Percentiles rank a stretch among this genome's conserved stretches.
These are phyloP conservation scores for Clarireedia hainanense DNA, from an alignment of 2,329 filamentous ascomycete species.

Conservation along the genomic window DNA sequence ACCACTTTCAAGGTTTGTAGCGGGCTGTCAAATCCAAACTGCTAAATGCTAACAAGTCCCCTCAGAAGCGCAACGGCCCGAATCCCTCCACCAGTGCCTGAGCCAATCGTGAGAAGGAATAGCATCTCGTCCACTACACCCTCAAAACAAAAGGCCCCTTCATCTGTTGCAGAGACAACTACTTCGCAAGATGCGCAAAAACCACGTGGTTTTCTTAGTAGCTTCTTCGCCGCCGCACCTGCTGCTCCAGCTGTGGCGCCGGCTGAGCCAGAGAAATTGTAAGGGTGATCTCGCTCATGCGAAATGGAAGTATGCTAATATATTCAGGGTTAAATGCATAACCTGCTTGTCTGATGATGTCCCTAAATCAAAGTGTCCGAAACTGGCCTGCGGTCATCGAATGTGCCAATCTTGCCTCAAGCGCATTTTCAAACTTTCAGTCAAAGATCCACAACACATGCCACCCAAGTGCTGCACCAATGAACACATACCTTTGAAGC, in stretches of 20 bases:
- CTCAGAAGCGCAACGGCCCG: slow-evolving; percentile 9
- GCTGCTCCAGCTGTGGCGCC: background rate
- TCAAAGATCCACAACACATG: slow-evolving; percentile 74
- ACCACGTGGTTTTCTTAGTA: slow-evolving; percentile 18
- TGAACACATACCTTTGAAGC: slow-evolving; percentile 64
- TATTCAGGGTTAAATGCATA: slow-evolving; percentile 58
- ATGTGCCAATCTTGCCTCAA: slow-evolving; percentile 76
- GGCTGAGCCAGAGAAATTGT: slow-evolving; percentile 25
- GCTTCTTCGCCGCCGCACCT: slow-evolving; percentile 19
- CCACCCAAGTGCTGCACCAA: slow-evolving; percentile 73
- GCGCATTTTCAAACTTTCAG: slow-evolving; percentile 65
- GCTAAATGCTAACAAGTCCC: slow-evolving; percentile 14
- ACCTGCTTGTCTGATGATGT: slow-evolving; percentile 63
- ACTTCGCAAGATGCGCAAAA: slow-evolving; percentile 7
- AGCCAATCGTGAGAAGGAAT: slow-evolving; percentile 17
- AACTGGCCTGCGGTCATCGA: slow-evolving; percentile 69
- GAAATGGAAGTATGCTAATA: slow-evolving; percentile 11
- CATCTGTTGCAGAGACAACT: slow-evolving; percentile 13
- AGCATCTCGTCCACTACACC: slow-evolving; percentile 20
- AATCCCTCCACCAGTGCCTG: slow-evolving; percentile 10
- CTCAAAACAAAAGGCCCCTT: slow-evolving; percentile 11
- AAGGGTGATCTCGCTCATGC: slow-evolving; percentile 4
- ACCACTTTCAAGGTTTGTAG: slow-evolving; percentile 21
- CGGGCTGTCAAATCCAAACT: background rate
- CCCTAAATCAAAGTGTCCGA: slow-evolving; percentile 54